A percentile compares a stretch with the other conserved stretches of the same genome.
phyloP scores from a whole-genome alignment of 2,329 filamentous ascomycete species.

The Rhynchosporium graminicola region DNA sequence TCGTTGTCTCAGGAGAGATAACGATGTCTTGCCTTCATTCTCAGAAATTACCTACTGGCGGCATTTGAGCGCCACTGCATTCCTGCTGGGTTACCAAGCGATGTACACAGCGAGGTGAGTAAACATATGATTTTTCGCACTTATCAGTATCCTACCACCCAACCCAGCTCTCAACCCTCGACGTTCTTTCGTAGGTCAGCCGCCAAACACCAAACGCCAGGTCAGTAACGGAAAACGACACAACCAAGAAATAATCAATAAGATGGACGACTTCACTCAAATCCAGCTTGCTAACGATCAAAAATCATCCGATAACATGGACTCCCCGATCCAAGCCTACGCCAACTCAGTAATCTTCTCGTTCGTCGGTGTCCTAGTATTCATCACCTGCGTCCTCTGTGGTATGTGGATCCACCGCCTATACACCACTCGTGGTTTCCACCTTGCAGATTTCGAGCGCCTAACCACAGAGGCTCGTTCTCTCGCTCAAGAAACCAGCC shows the following conservation, averaged over 20 bases:
- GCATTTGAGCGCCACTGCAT: conserved; percentile 15
- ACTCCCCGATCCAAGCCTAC: conserved; percentile 12
- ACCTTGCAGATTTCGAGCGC: conserved; percentile 26
- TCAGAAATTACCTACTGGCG: not conserved
- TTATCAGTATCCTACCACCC: not conserved
- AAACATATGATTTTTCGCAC: conserved; percentile 4
- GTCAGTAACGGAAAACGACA: not conserved
- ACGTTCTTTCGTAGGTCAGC: not conserved
- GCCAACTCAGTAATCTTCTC: conserved; percentile 21
- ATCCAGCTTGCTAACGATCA: conserved; percentile 2
- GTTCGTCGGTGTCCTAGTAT: conserved; percentile 19
- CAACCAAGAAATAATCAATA: not conserved
- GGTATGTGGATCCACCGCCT: conserved; percentile 15
- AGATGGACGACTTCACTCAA: not conserved
- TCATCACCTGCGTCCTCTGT: conserved; percentile 2
- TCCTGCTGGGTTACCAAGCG: conserved; percentile 12
- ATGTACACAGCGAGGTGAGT: conserved; percentile 6
- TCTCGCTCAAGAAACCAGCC: conserved; percentile 21
- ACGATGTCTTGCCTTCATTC: conserved; percentile 7
- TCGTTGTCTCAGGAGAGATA: not conserved
- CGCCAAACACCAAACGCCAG: not conserved
- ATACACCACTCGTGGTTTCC: conserved; percentile 20
- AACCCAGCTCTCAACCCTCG: not conserved
- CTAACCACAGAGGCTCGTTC: conserved; percentile 19
- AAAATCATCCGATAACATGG: not conserved